Conservation (phyloP, 83 land plant species). For the Picea abies region DNA sequence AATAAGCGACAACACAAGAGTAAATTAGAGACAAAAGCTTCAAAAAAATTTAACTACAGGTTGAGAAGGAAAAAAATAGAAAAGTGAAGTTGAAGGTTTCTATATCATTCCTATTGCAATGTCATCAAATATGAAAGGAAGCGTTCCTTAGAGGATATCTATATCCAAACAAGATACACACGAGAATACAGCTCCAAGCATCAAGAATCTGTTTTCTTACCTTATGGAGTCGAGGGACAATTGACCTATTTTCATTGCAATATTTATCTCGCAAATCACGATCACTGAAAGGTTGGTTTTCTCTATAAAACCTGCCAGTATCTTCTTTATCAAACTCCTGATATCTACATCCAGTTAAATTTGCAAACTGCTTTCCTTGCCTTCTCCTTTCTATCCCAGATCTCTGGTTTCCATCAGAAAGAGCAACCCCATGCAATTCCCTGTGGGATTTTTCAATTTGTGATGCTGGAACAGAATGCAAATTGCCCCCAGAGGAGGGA, state of each 20-base stretch:
- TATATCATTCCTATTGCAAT: background rate
- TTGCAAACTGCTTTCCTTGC: background rate
- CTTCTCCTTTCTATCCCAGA: background rate
- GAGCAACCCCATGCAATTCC: background rate
- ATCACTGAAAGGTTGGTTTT: background rate
- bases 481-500: background rate
- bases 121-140: background rate
- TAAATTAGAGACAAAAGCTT: background rate
- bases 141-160: background rate
- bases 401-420: slow-evolving; percentile 4
- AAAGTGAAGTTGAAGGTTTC: background rate
- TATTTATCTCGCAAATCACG: background rate
- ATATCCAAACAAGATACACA: background rate
- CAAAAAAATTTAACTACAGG: background rate
- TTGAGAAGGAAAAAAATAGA: background rate
- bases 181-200: background rate
- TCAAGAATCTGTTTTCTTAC: slow-evolving; percentile 4
- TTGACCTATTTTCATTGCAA: background rate
- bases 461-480: background rate
- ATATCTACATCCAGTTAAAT: background rate
- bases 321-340: slow-evolving; percentile 6
- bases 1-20: background rate
- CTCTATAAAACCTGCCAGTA: background rate
- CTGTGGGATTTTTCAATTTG: background rate
- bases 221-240: background rate